These are phyloP conservation scores for Erythrobasidium yunnanense DNA, from an alignment of 768 basidiomycete species.

Conservation along the genomic window DNA sequence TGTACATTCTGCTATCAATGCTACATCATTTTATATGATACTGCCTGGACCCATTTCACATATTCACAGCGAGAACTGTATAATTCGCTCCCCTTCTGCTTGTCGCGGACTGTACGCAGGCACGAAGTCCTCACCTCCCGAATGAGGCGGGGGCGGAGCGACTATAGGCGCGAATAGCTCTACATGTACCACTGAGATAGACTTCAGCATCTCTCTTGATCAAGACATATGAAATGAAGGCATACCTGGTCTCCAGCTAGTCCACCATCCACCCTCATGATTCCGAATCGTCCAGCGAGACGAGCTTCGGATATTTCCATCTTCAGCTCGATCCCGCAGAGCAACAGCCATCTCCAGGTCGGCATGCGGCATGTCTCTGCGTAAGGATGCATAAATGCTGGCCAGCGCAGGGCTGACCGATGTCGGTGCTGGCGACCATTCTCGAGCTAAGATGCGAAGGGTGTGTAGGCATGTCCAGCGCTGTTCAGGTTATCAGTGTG, in stretches of 20 bases:
- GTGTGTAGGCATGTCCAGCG: slow-evolving; percentile 1
- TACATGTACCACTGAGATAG: slow-evolving; percentile 2
- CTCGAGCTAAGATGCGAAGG: not conserved
- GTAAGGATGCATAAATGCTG: not conserved
- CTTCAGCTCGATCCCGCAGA: not conserved
- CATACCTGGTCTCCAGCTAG: slow-evolving; percentile 17
- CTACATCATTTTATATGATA: no score
- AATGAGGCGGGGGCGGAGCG: not conserved
- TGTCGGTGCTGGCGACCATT: slow-evolving; percentile 19
- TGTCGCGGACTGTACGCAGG: not conserved
- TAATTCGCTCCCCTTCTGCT: not conserved
- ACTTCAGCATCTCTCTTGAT: no score
- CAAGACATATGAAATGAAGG: no score
- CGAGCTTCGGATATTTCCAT: slow-evolving; percentile 6
- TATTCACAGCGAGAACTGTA: not conserved
- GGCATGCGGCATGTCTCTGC: not conserved
- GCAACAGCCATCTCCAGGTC: not conserved
- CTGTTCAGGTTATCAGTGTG: no score
- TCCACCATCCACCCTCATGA: slow-evolving; percentile 8
- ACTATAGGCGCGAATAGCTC: slow-evolving; percentile 6
- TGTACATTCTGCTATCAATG: no score
- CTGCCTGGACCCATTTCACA: no score
- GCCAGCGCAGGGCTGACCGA: not conserved
- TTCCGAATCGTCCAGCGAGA: slow-evolving; percentile 12
- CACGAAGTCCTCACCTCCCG: not conserved